These are phyloP conservation scores for Neurospora tetraspora DNA, from an alignment of 495 filamentous ascomycete species.

Conservation along the genomic window DNA sequence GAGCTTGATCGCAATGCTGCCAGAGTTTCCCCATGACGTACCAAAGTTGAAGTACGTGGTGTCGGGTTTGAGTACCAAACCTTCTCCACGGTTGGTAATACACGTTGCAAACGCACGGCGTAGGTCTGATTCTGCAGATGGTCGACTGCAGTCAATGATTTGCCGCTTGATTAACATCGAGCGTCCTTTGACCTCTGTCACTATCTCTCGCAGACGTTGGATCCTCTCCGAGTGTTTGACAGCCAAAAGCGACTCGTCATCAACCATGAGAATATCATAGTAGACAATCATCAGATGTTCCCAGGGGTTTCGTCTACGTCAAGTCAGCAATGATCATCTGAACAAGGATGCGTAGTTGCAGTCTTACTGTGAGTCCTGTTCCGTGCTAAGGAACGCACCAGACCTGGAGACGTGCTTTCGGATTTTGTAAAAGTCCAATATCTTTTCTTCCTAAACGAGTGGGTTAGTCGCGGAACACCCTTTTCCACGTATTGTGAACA, in stretches of 20 bases:
- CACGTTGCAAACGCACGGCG: conserved; percentile 54
- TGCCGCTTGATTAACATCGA: conserved; percentile 52
- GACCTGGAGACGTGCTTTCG: conserved; percentile 69
- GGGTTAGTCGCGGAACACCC: neutral
- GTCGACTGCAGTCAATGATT: conserved; percentile 49
- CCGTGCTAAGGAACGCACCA: conserved; percentile 56
- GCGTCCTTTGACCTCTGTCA: conserved; percentile 46
- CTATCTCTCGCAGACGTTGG: conserved; percentile 44
- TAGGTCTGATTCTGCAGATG: conserved; percentile 37
- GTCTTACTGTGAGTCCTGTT: conserved; percentile 58
- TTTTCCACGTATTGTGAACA: neutral
- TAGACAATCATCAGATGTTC: conserved; percentile 80
- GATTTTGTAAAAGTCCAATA: conserved; percentile 68
- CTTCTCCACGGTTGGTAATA: conserved; percentile 59
- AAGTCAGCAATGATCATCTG: neutral
- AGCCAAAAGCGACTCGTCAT: conserved; percentile 55
- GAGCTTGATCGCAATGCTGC: conserved; percentile 62
- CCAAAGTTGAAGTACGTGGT: conserved; percentile 62
- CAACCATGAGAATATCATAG: conserved; percentile 66
- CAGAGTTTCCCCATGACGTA: conserved; percentile 21
- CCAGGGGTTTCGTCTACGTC: conserved; percentile 45
- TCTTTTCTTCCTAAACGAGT: conserved; percentile 30
- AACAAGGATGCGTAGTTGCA: neutral
- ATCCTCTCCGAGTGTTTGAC: conserved; percentile 52
- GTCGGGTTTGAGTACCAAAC: conserved; percentile 72